Percentiles rank a stretch among this genome's conserved stretches.
These are phyloP conservation scores for Suillus subluteus DNA, from an alignment of 768 basidiomycete genomes.

Conservation along the genomic window DNA sequence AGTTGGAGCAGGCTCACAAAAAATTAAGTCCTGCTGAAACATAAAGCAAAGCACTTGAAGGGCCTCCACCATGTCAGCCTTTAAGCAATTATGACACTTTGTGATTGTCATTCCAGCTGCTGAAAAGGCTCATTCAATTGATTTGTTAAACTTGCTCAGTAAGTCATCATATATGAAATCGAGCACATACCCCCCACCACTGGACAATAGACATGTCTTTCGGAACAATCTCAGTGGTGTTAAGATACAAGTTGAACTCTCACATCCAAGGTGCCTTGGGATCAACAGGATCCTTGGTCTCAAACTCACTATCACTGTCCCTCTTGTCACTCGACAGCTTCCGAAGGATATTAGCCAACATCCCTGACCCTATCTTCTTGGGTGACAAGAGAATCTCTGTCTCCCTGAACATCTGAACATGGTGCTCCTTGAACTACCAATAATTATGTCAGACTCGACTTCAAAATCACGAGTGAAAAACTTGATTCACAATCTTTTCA, in stretches of 20 bases:
- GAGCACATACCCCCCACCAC: slow-evolving; percentile 39
- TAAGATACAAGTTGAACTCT: slow-evolving; percentile 29
- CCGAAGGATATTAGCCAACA: not conserved
- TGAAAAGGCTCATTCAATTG: slow-evolving; percentile 41
- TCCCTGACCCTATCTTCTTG: slow-evolving; percentile 7
- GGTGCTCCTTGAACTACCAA: slow-evolving; percentile 21
- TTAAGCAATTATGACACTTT: slow-evolving; percentile 37
- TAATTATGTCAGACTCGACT: not conserved
- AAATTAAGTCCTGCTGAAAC: slow-evolving; percentile 27
- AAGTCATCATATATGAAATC: not conserved
- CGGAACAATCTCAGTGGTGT: slow-evolving; percentile 37
- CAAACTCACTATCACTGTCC: slow-evolving; percentile 20
- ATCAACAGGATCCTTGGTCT: slow-evolving; percentile 41
- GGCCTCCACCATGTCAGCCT: slow-evolving; percentile 39
- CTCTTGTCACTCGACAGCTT: slow-evolving; percentile 15
- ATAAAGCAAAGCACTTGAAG: slow-evolving; percentile 35
- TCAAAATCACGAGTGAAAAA: not conserved
- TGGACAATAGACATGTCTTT: slow-evolving; percentile 25
- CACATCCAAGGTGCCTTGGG: slow-evolving; percentile 12
- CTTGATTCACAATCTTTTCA: slow-evolving; percentile 20
- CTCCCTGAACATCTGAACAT: not conserved
- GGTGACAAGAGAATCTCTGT: not conserved
- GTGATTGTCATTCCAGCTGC: slow-evolving; percentile 41
- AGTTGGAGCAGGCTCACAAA: slow-evolving; percentile 14
- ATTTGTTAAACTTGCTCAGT: slow-evolving; percentile 25